phyloP scores from a whole-genome alignment of 495 filamentous ascomycete species.

The Lasiosphaeria hispida region DNA sequence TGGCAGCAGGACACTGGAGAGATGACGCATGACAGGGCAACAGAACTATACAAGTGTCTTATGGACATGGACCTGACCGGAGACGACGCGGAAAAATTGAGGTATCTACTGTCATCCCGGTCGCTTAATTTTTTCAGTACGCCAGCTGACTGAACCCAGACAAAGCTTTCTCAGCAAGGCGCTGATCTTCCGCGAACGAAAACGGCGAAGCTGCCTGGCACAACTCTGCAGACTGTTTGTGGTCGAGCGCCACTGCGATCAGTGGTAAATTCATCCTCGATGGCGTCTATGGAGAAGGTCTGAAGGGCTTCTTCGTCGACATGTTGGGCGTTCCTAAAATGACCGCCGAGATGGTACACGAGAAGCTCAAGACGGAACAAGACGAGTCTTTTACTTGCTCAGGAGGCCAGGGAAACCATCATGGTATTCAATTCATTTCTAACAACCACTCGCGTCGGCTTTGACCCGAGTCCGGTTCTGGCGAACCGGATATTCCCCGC shows the following conservation, averaged over 20 bases:
- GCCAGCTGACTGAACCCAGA: slow-evolving; percentile 1
- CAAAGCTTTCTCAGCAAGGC: slow-evolving; percentile 14
- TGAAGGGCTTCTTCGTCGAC: slow-evolving; percentile 38
- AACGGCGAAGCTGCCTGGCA: slow-evolving; percentile 27
- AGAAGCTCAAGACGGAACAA: slow-evolving; percentile 29
- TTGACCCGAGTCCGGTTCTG: not conserved
- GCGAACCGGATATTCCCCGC: slow-evolving; percentile 30
- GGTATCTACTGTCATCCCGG: not conserved
- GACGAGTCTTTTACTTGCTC: slow-evolving; percentile 10
- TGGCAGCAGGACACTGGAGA: not conserved
- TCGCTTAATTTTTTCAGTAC: not conserved
- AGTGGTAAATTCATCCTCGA: slow-evolving; percentile 35
- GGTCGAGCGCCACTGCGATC: slow-evolving; percentile 38
- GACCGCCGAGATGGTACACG: slow-evolving; percentile 33
- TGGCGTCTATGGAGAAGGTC: slow-evolving; percentile 32
- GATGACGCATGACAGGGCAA: not conserved
- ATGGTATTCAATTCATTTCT: slow-evolving; percentile 36
- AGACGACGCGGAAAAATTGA: slow-evolving; percentile 1
- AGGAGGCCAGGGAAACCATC: slow-evolving; percentile 36
- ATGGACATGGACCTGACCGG: not conserved
- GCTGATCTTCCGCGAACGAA: slow-evolving; percentile 27
- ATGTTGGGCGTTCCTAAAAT: slow-evolving; percentile 32
- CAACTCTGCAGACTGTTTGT: slow-evolving; percentile 36
- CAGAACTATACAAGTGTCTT: slow-evolving; percentile 1
- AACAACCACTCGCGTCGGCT: slow-evolving; percentile 1